Evolutionary conservation across 176 grass and related monocot genomes (phyloP).

Genomic region (Raddia distichophylla): DNA sequence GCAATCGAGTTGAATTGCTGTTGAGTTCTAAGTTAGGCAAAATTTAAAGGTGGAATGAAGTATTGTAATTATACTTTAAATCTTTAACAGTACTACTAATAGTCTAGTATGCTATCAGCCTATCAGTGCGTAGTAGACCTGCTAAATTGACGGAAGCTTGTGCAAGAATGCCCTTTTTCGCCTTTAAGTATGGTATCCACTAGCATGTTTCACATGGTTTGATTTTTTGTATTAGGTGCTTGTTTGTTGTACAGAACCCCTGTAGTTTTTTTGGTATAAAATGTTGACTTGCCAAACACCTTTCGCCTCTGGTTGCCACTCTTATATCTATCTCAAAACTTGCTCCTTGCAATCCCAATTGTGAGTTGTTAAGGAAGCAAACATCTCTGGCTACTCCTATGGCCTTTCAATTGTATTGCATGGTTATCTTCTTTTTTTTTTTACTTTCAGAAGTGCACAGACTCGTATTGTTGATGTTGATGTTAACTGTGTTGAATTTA

Average conservation of each 20-base stretch:
- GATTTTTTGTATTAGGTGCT: background rate
- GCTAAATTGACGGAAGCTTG: background rate
- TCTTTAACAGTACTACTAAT: too few species aligned
- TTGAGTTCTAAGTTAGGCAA: too few species aligned
- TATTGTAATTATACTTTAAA: too few species aligned
- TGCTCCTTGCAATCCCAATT: background rate
- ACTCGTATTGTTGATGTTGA: background rate
- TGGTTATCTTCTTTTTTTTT: background rate
- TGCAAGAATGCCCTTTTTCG: background rate
- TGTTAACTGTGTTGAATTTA: conserved; percentile 39
- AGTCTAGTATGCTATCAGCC: background rate
- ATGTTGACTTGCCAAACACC: too few species aligned
- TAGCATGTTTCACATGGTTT: background rate
- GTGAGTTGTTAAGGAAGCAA: background rate
- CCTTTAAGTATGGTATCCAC: background rate
- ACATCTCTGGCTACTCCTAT: background rate
- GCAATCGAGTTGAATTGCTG: too few species aligned
- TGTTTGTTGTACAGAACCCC: background rate
- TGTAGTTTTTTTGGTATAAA: background rate
- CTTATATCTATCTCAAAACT: background rate
- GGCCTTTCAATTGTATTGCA: background rate
- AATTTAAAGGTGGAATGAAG: too few species aligned
- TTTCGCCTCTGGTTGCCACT: background rate
- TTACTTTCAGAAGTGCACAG: background rate
- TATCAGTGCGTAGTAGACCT: background rate